phyloP scores from a whole-genome alignment of 2,329 filamentous ascomycete species.

The Drechslerella coelobrocha region DNA sequence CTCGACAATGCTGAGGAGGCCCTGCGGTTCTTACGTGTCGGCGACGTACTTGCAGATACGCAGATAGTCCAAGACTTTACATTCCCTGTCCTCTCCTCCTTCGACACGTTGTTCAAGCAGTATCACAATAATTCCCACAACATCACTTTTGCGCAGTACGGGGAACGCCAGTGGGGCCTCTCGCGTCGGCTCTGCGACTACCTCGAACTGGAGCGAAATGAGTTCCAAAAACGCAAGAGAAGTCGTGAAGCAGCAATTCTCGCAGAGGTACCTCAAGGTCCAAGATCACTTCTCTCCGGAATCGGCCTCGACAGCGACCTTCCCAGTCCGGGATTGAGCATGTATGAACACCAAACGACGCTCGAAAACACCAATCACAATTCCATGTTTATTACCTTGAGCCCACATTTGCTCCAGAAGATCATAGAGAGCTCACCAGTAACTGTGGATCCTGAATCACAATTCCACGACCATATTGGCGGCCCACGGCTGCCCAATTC shows the following conservation, averaged over 20 bases:
- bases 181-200: constrained; percentile 42
- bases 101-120: constrained; percentile 38
- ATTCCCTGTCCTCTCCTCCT: constrained; percentile 40
- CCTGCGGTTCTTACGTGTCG: constrained; percentile 32
- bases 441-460: constrained; percentile 32
- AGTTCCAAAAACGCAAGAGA: constrained; percentile 47
- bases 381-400: constrained; percentile 36
- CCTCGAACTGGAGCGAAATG: constrained; percentile 37
- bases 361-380: neutral
- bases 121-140: constrained; percentile 44
- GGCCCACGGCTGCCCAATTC: constrained; percentile 15
- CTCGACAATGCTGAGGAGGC: constrained; percentile 41
- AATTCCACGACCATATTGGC: constrained; percentile 1
- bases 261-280: constrained; percentile 6
- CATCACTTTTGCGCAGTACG: constrained; percentile 43
- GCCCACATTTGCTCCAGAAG: constrained; percentile 34
- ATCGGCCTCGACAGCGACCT: constrained; percentile 21
- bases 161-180: constrained; percentile 39
- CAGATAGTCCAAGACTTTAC: constrained; percentile 50
- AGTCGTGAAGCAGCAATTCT: constrained; percentile 30
- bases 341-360: constrained; percentile 23
- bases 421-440: constrained; percentile 47
- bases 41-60: constrained; percentile 28
- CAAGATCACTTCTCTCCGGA: constrained; percentile 9
- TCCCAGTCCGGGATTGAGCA: neutral